A percentile compares a stretch with the other conserved stretches of the same genome.
phyloP scores from a whole-genome alignment of 1,139 yeast species.

The Neolecta irregularis region DNA sequence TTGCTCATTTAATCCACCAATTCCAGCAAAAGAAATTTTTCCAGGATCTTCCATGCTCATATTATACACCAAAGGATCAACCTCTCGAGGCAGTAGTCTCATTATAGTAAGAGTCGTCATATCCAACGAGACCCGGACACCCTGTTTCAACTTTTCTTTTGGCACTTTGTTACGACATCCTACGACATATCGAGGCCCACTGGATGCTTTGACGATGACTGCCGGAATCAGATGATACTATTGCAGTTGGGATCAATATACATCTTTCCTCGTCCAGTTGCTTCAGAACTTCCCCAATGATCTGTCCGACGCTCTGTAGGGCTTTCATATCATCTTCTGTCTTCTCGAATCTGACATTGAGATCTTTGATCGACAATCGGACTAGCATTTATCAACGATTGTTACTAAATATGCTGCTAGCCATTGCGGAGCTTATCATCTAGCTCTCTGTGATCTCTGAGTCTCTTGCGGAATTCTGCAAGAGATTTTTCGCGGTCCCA shows the following conservation, averaged over 20 bases:
- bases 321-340: conserved; percentile 56
- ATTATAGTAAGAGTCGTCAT: conserved; percentile 96
- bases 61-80: conserved; percentile 93
- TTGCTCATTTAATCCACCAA: conserved; percentile 94
- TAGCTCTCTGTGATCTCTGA: conserved; percentile 87
- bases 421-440: conserved; percentile 80
- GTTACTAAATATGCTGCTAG: too few relatives aligned
- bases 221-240: conserved; percentile 1
- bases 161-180: conserved; percentile 92
- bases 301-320: conserved; percentile 91
- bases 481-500: conserved; percentile 73
- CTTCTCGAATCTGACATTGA: conserved; percentile 74
- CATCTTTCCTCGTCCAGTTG: conserved; percentile 86
- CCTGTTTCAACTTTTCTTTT: conserved; percentile 70
- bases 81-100: conserved; percentile 95
- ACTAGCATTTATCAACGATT: too few relatives aligned
- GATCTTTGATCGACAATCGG: conserved; percentile 66
- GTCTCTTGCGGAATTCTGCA: conserved; percentile 63
- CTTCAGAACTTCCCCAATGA: conserved; percentile 92
- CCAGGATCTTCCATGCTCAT: conserved; percentile 98
- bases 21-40: conserved; percentile 82
- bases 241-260: conserved; percentile 10
- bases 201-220: conserved; percentile 80
- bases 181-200: conserved; percentile 92
- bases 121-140: conserved; percentile 90